Percentiles rank a stretch among this genome's conserved stretches.
phyloP scores from a whole-genome alignment of 441 rosid species.

The Pelargonium myrrhifolium region DNA sequence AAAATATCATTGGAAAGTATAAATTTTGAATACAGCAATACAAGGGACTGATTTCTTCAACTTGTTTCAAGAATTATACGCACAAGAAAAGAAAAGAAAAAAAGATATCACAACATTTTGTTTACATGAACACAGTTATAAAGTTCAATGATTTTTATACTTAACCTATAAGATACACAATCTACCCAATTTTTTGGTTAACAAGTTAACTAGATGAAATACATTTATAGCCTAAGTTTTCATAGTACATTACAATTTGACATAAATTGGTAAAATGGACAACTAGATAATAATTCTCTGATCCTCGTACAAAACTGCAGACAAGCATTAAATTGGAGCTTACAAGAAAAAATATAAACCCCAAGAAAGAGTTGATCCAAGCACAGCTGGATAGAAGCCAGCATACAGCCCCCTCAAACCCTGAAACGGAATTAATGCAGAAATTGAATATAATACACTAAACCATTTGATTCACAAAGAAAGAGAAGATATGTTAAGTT shows the following conservation, averaged over 20 bases:
- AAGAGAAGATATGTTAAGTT: not conserved
- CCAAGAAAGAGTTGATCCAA: slow-evolving; percentile 83
- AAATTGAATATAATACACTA: not conserved
- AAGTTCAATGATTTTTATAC: not conserved
- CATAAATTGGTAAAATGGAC: not conserved
- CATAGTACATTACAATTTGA: not conserved
- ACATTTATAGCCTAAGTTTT: not conserved
- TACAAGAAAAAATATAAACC: slow-evolving; percentile 86
- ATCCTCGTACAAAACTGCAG: not conserved
- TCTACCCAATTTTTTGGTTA: not conserved
- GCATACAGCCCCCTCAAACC: slow-evolving; percentile 86
- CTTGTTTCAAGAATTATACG: not conserved
- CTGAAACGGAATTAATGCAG: slow-evolving; percentile 24
- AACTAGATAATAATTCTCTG: not conserved
- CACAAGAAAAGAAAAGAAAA: not conserved
- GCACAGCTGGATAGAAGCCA: slow-evolving; percentile 79
- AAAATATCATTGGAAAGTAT: not conserved
- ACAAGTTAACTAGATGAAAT: not conserved
- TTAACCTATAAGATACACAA: not conserved
- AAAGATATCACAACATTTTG: not conserved
- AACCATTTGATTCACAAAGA: not conserved
- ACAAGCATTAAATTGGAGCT: slow-evolving; percentile 24
- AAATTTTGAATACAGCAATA: not conserved
- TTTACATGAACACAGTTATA: not conserved
- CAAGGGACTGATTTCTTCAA: not conserved